phyloP scores from a whole-genome alignment of 2,329 filamentous ascomycete species.

The Phaeosphaeria sp. region DNA sequence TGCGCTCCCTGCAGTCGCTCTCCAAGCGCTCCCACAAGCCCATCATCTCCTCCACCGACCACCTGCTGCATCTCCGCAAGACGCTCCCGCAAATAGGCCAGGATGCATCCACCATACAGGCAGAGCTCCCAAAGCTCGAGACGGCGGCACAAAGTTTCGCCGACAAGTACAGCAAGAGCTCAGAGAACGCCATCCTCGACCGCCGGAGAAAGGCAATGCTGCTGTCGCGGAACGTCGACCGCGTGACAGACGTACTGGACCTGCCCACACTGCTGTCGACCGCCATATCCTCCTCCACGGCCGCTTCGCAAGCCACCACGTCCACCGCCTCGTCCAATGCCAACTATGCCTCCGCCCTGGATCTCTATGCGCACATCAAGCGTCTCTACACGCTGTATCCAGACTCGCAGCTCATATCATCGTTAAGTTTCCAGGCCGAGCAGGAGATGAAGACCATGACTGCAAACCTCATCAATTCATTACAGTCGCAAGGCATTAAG shows the following conservation, averaged over 20 bases:
- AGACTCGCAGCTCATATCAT: slow-evolving; percentile 74
- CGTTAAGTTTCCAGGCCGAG: slow-evolving; percentile 79
- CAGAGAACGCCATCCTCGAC: slow-evolving; percentile 68
- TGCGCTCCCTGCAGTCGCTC: slow-evolving; percentile 83
- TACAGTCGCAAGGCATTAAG: slow-evolving; percentile 81
- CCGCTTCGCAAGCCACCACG: slow-evolving; percentile 53
- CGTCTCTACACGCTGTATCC: slow-evolving; percentile 84
- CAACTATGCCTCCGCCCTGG: slow-evolving; percentile 87
- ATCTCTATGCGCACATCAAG: slow-evolving; percentile 92
- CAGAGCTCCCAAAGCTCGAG: slow-evolving; percentile 80
- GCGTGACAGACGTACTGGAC: slow-evolving; percentile 88
- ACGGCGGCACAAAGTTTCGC: slow-evolving; percentile 81
- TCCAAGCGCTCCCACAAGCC: slow-evolving; percentile 88
- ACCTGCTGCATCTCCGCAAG: slow-evolving; percentile 75
- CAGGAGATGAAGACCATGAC: slow-evolving; percentile 89
- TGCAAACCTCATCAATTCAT: slow-evolving; percentile 77
- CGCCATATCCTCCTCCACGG: slow-evolving; percentile 67
- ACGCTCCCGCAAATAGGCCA: slow-evolving; percentile 74
- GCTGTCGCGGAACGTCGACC: slow-evolving; percentile 84
- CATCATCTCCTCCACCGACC: slow-evolving; percentile 80
- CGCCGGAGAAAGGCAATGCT: slow-evolving; percentile 80
- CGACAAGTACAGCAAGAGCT: slow-evolving; percentile 78
- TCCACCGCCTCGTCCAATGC: slow-evolving; percentile 55
- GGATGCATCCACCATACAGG: slow-evolving; percentile 70
- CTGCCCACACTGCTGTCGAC: slow-evolving; percentile 85